Percentiles rank a stretch among this genome's conserved stretches.
Evolutionary conservation across 2,329 filamentous ascomycete genomes (phyloP).

Genomic region (Cladosporium sp.): DNA sequence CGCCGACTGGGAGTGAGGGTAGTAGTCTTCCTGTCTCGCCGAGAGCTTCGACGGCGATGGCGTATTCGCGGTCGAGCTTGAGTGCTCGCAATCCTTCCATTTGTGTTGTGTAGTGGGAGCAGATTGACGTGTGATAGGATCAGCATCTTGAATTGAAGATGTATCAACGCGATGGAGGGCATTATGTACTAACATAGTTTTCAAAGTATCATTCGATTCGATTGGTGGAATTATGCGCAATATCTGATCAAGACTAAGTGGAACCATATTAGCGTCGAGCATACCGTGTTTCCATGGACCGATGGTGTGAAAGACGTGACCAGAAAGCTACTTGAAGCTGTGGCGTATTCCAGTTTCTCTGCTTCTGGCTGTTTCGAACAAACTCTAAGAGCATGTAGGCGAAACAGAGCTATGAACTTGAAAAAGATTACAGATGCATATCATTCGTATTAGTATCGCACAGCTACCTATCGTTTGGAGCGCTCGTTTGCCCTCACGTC

Average conservation of each 20-base stretch:
- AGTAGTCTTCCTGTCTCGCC: background rate
- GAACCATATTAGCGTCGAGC: background rate
- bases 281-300: too few species aligned
- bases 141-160: background rate
- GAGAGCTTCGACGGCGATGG: background rate
- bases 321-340: background rate
- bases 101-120: background rate
- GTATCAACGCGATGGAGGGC: background rate
- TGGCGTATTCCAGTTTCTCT: background rate
- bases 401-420: too few species aligned
- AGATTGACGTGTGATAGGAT: background rate
- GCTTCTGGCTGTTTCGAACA: background rate
- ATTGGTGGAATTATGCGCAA: background rate
- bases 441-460: background rate
- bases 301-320: background rate
- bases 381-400: too few species aligned
- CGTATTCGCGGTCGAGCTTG: conserved; percentile 7
- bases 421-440: background rate
- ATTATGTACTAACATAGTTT: background rate
- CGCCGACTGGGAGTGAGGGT: conserved; percentile 18
- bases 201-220: background rate
- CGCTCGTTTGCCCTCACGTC: background rate
- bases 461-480: background rate
- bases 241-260: background rate
- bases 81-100: background rate